Conservation (phyloP, 78 protist species). For the Polysphondylium violaceum region DNA sequence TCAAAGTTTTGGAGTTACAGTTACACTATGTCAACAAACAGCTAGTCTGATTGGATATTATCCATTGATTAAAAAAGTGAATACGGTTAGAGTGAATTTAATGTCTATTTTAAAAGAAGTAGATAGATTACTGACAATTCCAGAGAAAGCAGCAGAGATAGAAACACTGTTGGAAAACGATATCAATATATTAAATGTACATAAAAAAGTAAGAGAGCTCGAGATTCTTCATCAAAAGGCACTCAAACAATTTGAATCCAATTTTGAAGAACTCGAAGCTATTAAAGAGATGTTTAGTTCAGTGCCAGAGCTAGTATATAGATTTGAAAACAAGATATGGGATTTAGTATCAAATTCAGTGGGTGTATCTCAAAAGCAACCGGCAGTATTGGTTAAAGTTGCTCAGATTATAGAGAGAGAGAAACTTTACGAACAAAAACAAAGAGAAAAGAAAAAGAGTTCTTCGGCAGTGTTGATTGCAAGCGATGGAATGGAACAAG, state of each 20-base stretch:
- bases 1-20: conserved; percentile 43
- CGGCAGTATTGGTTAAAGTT: conserved; percentile 54
- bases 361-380: conserved; percentile 14
- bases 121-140: conserved; percentile 60
- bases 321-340: conserved; percentile 71
- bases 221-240: conserved; percentile 73
- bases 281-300: conserved; percentile 66
- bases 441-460: conserved; percentile 7
- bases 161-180: conserved; percentile 46
- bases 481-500: conserved; percentile 45
- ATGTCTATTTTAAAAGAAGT: conserved; percentile 65
- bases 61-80: conserved; percentile 63
- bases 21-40: conserved; percentile 28
- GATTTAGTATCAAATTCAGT: conserved; percentile 38
- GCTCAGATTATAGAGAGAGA: conserved; percentile 75
- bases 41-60: conserved; percentile 66
- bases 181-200: conserved; percentile 32
- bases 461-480: background rate
- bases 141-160: conserved; percentile 73
- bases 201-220: conserved; percentile 46
- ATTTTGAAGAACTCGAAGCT: conserved; percentile 57
- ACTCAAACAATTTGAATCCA: conserved; percentile 67
- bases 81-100: conserved; percentile 42
- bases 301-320: conserved; percentile 28
- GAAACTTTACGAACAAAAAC: conserved; percentile 37